Conservation (phyloP, 106 monocot genomes). For the Dendrobium huoshanense region DNA sequence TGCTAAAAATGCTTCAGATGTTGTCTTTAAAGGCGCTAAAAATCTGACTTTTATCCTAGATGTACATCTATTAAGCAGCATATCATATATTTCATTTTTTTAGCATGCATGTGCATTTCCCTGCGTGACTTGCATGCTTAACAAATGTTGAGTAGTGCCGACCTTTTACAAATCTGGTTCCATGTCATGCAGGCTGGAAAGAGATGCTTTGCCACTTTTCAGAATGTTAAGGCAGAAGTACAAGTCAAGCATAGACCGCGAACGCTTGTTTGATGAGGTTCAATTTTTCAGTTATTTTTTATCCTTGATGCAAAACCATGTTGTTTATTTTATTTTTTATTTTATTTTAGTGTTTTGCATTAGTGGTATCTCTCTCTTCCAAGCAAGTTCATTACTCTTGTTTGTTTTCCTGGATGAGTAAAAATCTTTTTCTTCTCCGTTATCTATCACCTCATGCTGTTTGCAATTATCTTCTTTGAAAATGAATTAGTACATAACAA, state of each 20-base stretch:
- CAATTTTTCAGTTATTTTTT: neutral
- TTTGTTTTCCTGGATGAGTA: neutral
- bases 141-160: neutral
- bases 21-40: neutral
- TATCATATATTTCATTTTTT: neutral
- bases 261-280: conserved; percentile 83
- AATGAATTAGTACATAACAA: neutral
- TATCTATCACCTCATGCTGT: neutral
- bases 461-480: neutral
- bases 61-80: neutral
- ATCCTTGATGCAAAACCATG: neutral
- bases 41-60: neutral
- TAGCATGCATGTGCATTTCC: neutral
- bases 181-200: conserved; percentile 61
- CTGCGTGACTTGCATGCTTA: neutral
- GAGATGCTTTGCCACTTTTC: conserved; percentile 89
- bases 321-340: neutral
- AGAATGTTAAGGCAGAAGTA: conserved; percentile 82
- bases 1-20: neutral
- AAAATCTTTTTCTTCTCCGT: neutral
- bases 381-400: neutral
- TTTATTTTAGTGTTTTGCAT: neutral
- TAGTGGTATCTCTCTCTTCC: neutral
- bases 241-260: conserved; percentile 68
- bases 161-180: neutral